phyloP scores from a whole-genome alignment of 805 yeast genomes.

The Isabelozyma heimii region DNA sequence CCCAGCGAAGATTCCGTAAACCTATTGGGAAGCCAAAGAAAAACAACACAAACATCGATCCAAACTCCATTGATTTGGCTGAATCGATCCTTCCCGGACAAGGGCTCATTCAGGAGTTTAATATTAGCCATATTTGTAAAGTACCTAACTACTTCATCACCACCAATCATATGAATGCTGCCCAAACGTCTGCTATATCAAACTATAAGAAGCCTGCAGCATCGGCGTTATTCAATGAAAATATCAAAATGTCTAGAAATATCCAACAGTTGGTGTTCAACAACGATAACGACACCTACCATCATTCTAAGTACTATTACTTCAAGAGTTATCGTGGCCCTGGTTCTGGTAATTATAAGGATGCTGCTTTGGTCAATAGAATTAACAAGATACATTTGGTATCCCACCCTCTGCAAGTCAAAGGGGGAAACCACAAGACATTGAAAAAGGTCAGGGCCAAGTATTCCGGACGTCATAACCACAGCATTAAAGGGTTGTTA shows the following conservation, averaged over 20 bases:
- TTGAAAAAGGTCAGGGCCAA: constrained; percentile 15
- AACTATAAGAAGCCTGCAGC: constrained; percentile 6
- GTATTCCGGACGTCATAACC: constrained; percentile 11
- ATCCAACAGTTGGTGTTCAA: constrained; percentile 33
- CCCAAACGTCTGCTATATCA: constrained; percentile 7
- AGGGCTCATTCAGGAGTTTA: constrained; percentile 43
- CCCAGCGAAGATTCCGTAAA: constrained; percentile 11
- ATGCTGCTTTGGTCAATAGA: constrained; percentile 38
- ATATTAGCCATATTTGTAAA: constrained; percentile 36
- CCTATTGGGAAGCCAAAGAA: constrained; percentile 31
- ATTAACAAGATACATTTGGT: constrained; percentile 35
- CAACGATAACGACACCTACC: constrained; percentile 34
- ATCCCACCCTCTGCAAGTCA: constrained; percentile 5
- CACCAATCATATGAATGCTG: constrained; percentile 17
- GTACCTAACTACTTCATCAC: constrained; percentile 42
- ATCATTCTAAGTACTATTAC: constrained; percentile 37
- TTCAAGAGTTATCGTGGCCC: constrained; percentile 42
- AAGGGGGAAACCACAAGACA: constrained; percentile 1
- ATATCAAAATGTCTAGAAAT: constrained; percentile 26
- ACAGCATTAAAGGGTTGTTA: constrained; percentile 35
- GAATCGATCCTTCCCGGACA: constrained; percentile 43
- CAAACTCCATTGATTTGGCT: constrained; percentile 36
- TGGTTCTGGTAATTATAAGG: constrained; percentile 45
- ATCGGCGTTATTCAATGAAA: constrained; percentile 23
- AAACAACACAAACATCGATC: constrained; percentile 31